Conservation (phyloP, 2,329 filamentous ascomycete genomes). For the Colletotrichum plurivorum region DNA sequence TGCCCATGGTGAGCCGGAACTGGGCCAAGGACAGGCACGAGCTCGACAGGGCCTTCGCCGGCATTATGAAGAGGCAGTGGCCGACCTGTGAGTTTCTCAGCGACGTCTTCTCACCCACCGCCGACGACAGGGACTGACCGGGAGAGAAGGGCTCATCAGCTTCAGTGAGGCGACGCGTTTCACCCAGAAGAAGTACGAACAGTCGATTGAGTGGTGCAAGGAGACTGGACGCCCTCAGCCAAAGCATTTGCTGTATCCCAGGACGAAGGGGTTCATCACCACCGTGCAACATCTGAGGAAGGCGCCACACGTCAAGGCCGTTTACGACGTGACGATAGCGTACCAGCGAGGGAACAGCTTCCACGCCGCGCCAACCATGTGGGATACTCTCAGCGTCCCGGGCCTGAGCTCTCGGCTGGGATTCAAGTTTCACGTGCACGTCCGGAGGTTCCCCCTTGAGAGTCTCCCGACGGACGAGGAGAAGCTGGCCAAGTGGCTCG, state of each 20-base stretch:
- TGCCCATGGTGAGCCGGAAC: slow-evolving; percentile 73
- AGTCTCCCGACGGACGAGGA: slow-evolving; percentile 63
- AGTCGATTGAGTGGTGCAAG: slow-evolving; percentile 67
- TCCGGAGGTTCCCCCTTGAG: slow-evolving; percentile 62
- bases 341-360: slow-evolving; percentile 62
- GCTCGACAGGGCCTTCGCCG: slow-evolving; percentile 69
- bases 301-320: slow-evolving; percentile 65
- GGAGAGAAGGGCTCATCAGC: slow-evolving; percentile 70
- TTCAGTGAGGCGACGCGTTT: slow-evolving; percentile 76
- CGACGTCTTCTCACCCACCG: slow-evolving; percentile 20
- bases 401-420: slow-evolving; percentile 55
- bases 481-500: slow-evolving; percentile 65
- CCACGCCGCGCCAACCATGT: slow-evolving; percentile 64
- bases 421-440: slow-evolving; percentile 66
- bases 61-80: slow-evolving; percentile 65
- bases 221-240: slow-evolving; percentile 64
- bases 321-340: slow-evolving; percentile 70
- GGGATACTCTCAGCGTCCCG: slow-evolving; percentile 63
- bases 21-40: slow-evolving; percentile 71
- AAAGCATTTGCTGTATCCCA: slow-evolving; percentile 71
- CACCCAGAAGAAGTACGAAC: slow-evolving; percentile 65
- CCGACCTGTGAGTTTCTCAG: slow-evolving; percentile 67
- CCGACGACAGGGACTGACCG: slow-evolving; percentile 4
- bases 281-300: slow-evolving; percentile 69
- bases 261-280: slow-evolving; percentile 73